phyloP scores from a whole-genome alignment of 75 land plant genomes.

The Sequoiadendron giganteum region DNA sequence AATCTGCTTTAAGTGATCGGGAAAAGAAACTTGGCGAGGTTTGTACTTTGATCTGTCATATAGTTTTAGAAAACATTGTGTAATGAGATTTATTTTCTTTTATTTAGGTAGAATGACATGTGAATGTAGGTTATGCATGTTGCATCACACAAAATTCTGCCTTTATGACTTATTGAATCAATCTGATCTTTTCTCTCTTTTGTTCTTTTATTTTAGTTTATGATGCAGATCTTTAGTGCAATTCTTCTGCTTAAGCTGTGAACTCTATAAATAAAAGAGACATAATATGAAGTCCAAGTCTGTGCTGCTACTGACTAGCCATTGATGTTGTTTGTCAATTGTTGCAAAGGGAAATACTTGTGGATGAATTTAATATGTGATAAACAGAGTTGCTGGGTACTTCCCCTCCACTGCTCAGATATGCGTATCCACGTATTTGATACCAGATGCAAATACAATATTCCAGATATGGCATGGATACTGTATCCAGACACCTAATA shows the following conservation, averaged over 20 bases:
- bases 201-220: not conserved
- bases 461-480: too few relatives aligned
- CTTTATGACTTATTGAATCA: not conserved
- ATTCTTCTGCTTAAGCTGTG: not conserved
- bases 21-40: slow-evolving; percentile 99
- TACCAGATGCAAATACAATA: too few relatives aligned
- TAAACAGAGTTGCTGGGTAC: too few relatives aligned
- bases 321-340: not conserved
- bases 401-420: too few relatives aligned
- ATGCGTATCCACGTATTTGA: too few relatives aligned
- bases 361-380: too few relatives aligned
- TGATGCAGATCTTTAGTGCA: not conserved
- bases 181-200: not conserved
- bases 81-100: not conserved
- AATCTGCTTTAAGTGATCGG: slow-evolving; percentile 89
- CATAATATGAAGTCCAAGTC: not conserved
- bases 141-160: not conserved
- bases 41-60: not conserved
- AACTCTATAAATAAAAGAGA: not conserved
- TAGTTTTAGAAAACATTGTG: not conserved
- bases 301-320: not conserved
- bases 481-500: too few relatives aligned
- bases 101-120: not conserved
- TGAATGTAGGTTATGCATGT: not conserved
- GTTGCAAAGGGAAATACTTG: not conserved